A percentile compares a stretch with the other conserved stretches of the same genome.
Evolutionary conservation across 2,329 filamentous ascomycete genomes (phyloP).

Genomic region (Fusarium abutilonis): DNA sequence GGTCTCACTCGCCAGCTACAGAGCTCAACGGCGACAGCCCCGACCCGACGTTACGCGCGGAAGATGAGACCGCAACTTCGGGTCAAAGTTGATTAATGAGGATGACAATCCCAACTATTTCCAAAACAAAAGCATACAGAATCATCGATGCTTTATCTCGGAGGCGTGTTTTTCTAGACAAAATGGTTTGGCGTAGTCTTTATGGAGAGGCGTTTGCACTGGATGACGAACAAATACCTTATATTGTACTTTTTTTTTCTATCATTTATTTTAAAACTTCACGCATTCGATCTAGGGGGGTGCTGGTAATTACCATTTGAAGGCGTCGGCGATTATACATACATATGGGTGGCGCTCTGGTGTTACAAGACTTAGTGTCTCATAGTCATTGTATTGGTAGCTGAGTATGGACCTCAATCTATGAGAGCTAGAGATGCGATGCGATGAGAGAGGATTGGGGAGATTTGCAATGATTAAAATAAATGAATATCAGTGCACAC

Average conservation of each 20-base stretch:
- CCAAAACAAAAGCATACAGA: conserved; percentile 17
- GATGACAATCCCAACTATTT: not conserved
- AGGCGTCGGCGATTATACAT: conserved; percentile 20
- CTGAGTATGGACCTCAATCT: conserved; percentile 1
- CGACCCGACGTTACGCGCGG: conserved; percentile 40
- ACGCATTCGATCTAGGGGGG: conserved; percentile 32
- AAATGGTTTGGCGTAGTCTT: conserved; percentile 38
- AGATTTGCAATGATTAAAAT: conserved; percentile 8
- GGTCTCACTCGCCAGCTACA: conserved; percentile 32
- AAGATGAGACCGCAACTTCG: conserved; percentile 23
- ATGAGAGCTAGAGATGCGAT: not conserved
- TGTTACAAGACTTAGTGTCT: conserved; percentile 23
- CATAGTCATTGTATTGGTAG: conserved; percentile 9
- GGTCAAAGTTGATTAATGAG: conserved; percentile 6
- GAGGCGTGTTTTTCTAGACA: conserved; percentile 18
- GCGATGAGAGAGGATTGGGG: conserved; percentile 8
- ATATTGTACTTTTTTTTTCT: conserved; percentile 31
- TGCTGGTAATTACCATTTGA: conserved; percentile 20
- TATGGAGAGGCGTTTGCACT: conserved; percentile 35
- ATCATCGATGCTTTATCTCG: conserved; percentile 4
- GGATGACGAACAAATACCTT: conserved; percentile 33
- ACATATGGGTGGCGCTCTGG: conserved; percentile 31
- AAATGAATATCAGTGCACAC: not conserved
- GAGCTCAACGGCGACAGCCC: conserved; percentile 36
- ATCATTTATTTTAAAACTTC: conserved; percentile 8